Conservation (phyloP, 768 basidiomycete species). For the Rhizopogon rudus region DNA sequence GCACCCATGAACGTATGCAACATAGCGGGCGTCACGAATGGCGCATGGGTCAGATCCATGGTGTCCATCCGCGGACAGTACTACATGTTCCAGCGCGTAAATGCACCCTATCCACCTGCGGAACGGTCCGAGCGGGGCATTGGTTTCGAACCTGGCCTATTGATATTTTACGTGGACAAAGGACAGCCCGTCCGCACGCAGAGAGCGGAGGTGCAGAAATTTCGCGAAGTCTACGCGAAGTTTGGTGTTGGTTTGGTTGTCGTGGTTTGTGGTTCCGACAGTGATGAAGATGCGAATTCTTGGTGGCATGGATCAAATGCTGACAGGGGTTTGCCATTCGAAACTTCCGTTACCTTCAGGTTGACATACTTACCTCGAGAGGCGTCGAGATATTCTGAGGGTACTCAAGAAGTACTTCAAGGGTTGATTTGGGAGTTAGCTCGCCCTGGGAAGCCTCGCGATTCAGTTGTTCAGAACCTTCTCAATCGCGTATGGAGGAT, state of each 20-base stretch:
- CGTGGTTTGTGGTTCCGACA: conserved; percentile 3
- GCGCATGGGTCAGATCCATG: conserved; percentile 1
- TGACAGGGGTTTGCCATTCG: not conserved
- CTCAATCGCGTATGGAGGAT: not conserved
- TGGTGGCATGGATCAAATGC: conserved; percentile 3
- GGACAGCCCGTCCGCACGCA: not conserved
- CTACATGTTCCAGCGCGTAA: conserved; percentile 4
- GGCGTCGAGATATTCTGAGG: not conserved
- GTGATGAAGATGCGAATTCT: conserved; percentile 2
- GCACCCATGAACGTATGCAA: not conserved
- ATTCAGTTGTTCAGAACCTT: not conserved
- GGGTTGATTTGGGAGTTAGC: not conserved
- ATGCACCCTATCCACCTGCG: not conserved
- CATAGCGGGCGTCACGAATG: not conserved
- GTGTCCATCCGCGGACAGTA: conserved; percentile 1
- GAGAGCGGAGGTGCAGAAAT: conserved; percentile 1
- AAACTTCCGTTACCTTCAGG: not conserved
- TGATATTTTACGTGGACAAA: conserved; percentile 4
- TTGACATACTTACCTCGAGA: not conserved
- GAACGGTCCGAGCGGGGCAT: not conserved
- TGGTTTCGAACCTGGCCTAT: conserved; percentile 1
- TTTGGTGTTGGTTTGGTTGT: not conserved
- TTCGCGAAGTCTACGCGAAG: conserved; percentile 3
- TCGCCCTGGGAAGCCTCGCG: not conserved
- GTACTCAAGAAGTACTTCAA: not conserved